Conservation (phyloP, 331 rosid species). For the Pyracantha coccinea region DNA sequence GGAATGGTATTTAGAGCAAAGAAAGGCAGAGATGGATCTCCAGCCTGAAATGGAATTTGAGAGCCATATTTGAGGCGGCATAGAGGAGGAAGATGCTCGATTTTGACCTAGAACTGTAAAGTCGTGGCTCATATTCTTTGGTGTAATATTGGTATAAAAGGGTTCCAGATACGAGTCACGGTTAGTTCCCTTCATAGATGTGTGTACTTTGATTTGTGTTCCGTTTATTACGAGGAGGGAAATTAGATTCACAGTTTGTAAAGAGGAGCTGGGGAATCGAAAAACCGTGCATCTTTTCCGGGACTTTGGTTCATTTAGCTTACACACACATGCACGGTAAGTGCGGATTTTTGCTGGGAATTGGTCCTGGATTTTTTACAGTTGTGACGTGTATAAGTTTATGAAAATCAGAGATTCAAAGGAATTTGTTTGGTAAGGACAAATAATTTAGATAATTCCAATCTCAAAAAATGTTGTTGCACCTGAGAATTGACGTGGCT, state of each 20-base stretch:
- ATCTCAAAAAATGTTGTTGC: neutral
- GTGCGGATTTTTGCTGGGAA: slow-evolving; percentile 34
- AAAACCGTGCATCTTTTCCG: slow-evolving; percentile 26
- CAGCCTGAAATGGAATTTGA: slow-evolving; percentile 19
- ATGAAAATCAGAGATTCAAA: slow-evolving; percentile 10
- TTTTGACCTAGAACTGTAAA: slow-evolving; percentile 39
- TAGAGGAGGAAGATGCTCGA: slow-evolving; percentile 25
- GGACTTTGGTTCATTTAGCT: slow-evolving; percentile 27
- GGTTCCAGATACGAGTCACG: slow-evolving; percentile 27
- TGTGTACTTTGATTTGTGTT: slow-evolving; percentile 6
- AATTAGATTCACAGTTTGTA: slow-evolving; percentile 35
- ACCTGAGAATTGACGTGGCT: neutral
- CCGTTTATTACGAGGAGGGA: neutral
- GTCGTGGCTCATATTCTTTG: slow-evolving; percentile 40
- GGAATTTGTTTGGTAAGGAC: slow-evolving; percentile 34
- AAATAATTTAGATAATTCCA: neutral
- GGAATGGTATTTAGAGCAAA: neutral
- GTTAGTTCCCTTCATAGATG: slow-evolving; percentile 12
- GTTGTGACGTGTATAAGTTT: slow-evolving; percentile 25
- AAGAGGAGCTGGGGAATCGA: slow-evolving; percentile 47
- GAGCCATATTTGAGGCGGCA: slow-evolving; percentile 29
- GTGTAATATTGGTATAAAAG: slow-evolving; percentile 20
- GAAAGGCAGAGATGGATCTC: slow-evolving; percentile 7
- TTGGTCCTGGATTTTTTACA: slow-evolving; percentile 11
- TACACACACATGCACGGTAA: slow-evolving; percentile 24